Base-by-base conservation (phyloP, 805 yeast genomes). In the Kuraishia capsulata region DNA sequence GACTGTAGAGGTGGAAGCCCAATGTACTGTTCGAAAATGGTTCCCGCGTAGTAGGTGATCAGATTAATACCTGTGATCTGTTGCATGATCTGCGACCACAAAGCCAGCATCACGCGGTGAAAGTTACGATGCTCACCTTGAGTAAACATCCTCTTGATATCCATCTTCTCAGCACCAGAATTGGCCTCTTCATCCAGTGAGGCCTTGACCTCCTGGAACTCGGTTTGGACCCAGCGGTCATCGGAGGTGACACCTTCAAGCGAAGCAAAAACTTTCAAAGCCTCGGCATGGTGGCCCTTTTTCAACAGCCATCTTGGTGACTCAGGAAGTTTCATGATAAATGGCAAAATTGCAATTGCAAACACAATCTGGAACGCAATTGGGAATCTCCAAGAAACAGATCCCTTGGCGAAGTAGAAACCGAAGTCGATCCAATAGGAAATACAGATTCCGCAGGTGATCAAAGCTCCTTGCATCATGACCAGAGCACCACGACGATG, bases 221-320 rank as follows among this genome's bases (percentile, higher is more conserved):
- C 39, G 6, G n/a, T 38, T 2, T 28, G 36, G 4, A 39, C 29
- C 8, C 30, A 30, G 2, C 36, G 24, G 35, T 44, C 45, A 18
- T 50, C 46, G 11, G 33, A 28, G 5, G 38, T 39, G 13, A 62
- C 57, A 20, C 35, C 45, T 9, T 30, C 30, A 46, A 70, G 56
- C 16, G 58, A 56, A 23, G 59, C 52, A 46, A 67, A 53, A 14
- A 61, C 49, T 33, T 50, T 45, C 41, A 39, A 48, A 24, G 71
- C 74, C 43, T 70, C 69, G 17, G 64, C 68, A 33, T 54, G 49
- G 39, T 59, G 45, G 41, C 62, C 65, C 32, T 64, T 55, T 19
- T 68, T 67, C 39, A 72, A 53, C 45, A 73, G 65, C 76, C 78
- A 73, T 58, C 78, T 61, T 40, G 79, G 79, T 2, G 77, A 69